Evolutionary conservation across 345 rosid species (phyloP).

Genomic region (Eucalyptus pauciflora): DNA sequence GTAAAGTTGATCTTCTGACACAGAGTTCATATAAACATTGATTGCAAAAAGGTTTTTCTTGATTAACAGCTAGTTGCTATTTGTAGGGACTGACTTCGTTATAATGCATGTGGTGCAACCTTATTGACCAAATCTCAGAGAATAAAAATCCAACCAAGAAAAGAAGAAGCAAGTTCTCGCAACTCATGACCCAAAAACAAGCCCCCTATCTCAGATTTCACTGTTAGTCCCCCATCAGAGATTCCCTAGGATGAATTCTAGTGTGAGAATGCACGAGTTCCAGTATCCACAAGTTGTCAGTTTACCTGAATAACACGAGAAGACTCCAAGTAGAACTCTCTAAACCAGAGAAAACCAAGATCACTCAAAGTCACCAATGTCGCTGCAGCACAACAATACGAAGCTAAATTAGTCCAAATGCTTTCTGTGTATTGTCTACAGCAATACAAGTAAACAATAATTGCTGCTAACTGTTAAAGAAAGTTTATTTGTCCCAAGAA

Average conservation of each 20-base stretch:
- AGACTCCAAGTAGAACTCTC: conserved; percentile 99
- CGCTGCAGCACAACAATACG: conserved; percentile 36
- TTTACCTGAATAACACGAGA: conserved; percentile 98
- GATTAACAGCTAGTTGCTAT: neutral
- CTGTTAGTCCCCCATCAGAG: neutral
- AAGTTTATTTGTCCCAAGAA: neutral
- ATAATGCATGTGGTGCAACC: neutral
- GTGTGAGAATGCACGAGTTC: neutral
- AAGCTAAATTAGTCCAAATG: neutral
- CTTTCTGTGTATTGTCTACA: neutral
- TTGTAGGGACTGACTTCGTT: neutral
- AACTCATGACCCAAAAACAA: neutral
- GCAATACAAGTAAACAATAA: neutral
- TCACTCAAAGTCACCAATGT: conserved; percentile 76
- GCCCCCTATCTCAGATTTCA: neutral
- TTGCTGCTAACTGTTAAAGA: neutral
- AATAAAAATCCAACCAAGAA: neutral
- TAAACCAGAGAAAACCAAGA: conserved; percentile 97
- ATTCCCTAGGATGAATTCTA: neutral
- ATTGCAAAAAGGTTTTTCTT: neutral
- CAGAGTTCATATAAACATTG: neutral
- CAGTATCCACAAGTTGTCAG: neutral
- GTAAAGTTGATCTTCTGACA: neutral
- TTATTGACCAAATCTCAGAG: neutral
- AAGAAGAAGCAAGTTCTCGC: neutral